A percentile compares a stretch with the other conserved stretches of the same genome.
phyloP scores from a whole-genome alignment of 495 filamentous ascomycete genomes.

The Penicillium desertorum region DNA sequence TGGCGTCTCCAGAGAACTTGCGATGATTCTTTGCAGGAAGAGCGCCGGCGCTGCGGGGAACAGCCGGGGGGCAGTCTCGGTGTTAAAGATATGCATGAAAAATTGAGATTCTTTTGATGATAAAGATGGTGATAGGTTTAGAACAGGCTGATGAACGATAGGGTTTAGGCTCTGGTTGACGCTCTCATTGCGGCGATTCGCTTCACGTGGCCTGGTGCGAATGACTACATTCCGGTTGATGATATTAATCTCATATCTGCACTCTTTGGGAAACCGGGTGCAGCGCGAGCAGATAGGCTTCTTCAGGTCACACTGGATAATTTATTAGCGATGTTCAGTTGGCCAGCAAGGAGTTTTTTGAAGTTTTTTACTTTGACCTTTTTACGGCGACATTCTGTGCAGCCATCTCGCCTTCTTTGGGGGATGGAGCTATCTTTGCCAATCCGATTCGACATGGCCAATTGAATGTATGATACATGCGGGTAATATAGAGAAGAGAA shows the following conservation, averaged over 20 bases:
- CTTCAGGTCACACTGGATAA: conserved; percentile 29
- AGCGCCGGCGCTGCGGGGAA: conserved; percentile 30
- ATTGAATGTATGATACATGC: neutral
- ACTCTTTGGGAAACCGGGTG: conserved; percentile 29
- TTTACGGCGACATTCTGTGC: conserved; percentile 36
- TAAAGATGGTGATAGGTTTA: conserved; percentile 26
- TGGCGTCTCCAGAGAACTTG: conserved; percentile 26
- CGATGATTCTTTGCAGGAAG: conserved; percentile 30
- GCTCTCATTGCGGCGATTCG: neutral
- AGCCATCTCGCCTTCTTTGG: conserved; percentile 34
- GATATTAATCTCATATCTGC: conserved; percentile 27
- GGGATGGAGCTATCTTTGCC: neutral
- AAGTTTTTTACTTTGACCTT: conserved; percentile 30
- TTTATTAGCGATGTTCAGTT: neutral
- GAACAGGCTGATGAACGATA: conserved; percentile 15
- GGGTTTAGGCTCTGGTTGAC: neutral
- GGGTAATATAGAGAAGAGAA: neutral
- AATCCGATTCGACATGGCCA: neutral
- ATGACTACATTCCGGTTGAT: conserved; percentile 8
- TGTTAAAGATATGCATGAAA: conserved; percentile 30
- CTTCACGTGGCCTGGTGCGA: neutral
- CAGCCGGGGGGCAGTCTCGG: conserved; percentile 29
- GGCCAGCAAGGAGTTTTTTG: neutral
- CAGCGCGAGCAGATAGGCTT: conserved; percentile 33
- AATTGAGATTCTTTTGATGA: conserved; percentile 26